A percentile compares a stretch with the other conserved stretches of the same genome.
phyloP scores from a whole-genome alignment of 129 eudicot species.

The Lonicera japonica region DNA sequence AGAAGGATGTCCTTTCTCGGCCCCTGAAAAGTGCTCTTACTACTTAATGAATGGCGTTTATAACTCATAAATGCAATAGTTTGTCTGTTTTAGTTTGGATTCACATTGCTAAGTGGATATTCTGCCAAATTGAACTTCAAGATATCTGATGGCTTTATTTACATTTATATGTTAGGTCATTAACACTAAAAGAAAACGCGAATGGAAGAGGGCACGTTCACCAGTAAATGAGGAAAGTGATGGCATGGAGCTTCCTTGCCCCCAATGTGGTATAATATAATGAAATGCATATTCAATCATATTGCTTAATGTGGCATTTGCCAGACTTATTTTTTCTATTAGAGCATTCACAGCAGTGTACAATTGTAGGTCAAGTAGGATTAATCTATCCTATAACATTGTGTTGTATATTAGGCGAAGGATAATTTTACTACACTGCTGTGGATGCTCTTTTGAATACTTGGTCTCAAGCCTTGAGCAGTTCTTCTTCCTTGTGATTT shows the following conservation, averaged over 20 bases:
- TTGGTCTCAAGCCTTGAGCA: not conserved
- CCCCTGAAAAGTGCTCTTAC: too few species aligned
- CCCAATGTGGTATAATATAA: constrained; percentile 88
- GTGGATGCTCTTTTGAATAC: too few species aligned
- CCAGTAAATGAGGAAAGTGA: constrained; percentile 34
- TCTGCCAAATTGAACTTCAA: not conserved
- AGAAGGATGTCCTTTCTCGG: too few species aligned
- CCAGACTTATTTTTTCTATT: too few species aligned
- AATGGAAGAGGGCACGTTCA: constrained; percentile 54
- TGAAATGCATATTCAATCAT: too few species aligned
- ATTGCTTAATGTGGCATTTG: too few species aligned
- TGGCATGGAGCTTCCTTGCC: constrained; percentile 46
- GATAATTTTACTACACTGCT: too few species aligned
- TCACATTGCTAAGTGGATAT: too few species aligned
- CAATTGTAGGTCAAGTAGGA: too few species aligned
- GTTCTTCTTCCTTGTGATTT: not conserved
- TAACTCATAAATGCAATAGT: not conserved
- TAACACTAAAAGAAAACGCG: constrained; percentile 29
- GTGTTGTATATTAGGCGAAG: too few species aligned
- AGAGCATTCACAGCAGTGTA: too few species aligned
- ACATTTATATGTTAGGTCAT: constrained; percentile 46
- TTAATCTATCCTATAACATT: too few species aligned
- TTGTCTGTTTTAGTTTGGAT: not conserved
- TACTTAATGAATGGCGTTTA: not conserved
- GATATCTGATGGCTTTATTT: not conserved